Evolutionary conservation across 768 basidiomycete genomes (phyloP).

Genomic region (Chlorophyllum brunneum): DNA sequence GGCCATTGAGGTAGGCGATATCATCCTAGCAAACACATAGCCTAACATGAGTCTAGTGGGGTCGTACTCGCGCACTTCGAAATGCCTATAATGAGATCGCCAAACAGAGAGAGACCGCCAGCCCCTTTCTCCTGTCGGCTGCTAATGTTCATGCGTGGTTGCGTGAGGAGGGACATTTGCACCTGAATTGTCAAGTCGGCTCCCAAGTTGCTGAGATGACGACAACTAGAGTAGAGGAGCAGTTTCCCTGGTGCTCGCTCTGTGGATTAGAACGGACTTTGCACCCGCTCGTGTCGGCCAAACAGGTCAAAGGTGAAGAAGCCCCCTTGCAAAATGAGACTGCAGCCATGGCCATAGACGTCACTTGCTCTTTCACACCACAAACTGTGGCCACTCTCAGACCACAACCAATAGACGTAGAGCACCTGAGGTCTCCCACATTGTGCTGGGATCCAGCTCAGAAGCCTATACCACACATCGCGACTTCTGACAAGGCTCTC

Average conservation of each 20-base stretch:
- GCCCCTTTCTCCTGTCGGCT: slow-evolving; percentile 29
- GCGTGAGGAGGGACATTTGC: slow-evolving; percentile 35
- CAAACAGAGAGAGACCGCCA: slow-evolving; percentile 11
- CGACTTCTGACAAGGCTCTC: slow-evolving; percentile 15
- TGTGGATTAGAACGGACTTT: slow-evolving; percentile 2
- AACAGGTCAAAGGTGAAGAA: background rate
- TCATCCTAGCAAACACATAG: background rate
- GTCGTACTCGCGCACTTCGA: slow-evolving; percentile 41
- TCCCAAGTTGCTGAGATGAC: slow-evolving; percentile 2
- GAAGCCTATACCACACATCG: background rate
- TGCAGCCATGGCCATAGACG: background rate
- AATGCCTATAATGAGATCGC: slow-evolving; percentile 32
- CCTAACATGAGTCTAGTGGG: slow-evolving; percentile 33
- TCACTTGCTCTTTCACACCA: slow-evolving; percentile 23
- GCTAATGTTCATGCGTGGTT: slow-evolving; percentile 48
- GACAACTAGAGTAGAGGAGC: background rate
- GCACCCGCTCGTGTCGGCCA: background rate
- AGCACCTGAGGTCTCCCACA: background rate
- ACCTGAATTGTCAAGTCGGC: slow-evolving; percentile 10
- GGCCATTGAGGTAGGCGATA: slow-evolving; percentile 42
- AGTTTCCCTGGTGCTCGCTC: slow-evolving; percentile 7
- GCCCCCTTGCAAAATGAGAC: background rate
- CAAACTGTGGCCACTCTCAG: slow-evolving; percentile 20
- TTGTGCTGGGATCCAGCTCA: background rate
- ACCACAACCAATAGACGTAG: slow-evolving; percentile 28